Evolutionary conservation across 2,329 filamentous ascomycete species (phyloP).

Genomic region (Colletotrichum liaoningense): DNA sequence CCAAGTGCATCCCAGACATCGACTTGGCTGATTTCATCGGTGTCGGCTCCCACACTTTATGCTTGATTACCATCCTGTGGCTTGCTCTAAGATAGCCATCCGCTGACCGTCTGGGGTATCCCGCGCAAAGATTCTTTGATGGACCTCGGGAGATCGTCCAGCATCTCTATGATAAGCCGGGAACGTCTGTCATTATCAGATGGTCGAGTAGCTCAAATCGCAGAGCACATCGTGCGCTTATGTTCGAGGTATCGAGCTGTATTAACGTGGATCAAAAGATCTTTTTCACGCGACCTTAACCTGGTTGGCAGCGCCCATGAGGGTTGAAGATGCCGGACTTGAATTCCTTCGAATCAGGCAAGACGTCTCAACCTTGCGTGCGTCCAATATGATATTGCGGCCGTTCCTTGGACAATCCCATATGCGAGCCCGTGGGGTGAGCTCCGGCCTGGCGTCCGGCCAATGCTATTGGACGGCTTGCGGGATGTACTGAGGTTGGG

Average conservation of each 20-base stretch:
- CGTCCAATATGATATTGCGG: not conserved
- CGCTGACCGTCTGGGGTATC: not conserved
- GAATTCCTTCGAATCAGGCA: not conserved
- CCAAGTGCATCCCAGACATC: not conserved
- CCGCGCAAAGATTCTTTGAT: not conserved
- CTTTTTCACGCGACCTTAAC: not conserved
- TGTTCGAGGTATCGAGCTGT: not conserved
- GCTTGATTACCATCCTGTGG: not conserved
- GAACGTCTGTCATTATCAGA: not conserved
- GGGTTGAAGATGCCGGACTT: not conserved
- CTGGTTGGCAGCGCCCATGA: no score
- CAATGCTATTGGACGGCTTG: conserved; percentile 35
- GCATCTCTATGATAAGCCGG: not conserved
- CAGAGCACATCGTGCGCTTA: not conserved
- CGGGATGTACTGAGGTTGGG: conserved; percentile 51
- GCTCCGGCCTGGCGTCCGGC: not conserved
- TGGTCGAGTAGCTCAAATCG: not conserved
- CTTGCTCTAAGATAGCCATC: not conserved
- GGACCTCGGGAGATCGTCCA: not conserved
- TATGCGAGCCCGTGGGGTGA: not conserved
- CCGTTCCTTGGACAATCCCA: not conserved
- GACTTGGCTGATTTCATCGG: not conserved
- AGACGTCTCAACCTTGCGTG: not conserved
- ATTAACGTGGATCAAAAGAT: not conserved
- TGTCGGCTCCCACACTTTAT: not conserved